phyloP scores from a whole-genome alignment of 805 yeast genomes.

The Saccharomyces paradoxus region DNA sequence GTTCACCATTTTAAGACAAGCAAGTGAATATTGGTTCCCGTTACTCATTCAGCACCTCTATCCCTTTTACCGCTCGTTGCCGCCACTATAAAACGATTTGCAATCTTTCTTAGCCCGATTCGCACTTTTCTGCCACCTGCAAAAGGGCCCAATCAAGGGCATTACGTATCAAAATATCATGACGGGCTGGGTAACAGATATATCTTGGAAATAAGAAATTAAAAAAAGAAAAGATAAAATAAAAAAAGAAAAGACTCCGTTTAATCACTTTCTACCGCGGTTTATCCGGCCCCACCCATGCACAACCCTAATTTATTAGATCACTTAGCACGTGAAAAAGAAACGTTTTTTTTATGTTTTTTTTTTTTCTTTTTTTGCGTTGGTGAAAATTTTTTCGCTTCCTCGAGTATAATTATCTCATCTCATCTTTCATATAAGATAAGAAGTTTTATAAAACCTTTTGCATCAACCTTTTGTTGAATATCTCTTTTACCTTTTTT shows the following conservation, averaged over 20 bases:
- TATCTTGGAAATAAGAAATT: background rate
- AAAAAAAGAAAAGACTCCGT: background rate
- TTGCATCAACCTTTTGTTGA: conserved; percentile 1
- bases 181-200: background rate
- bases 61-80: background rate
- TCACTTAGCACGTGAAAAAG: background rate
- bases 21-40: background rate
- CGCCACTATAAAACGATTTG: background rate
- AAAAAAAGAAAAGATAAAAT: background rate
- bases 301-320: background rate
- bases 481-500: background rate
- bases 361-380: conserved; percentile 1
- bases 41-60: too few relatives aligned
- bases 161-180: background rate
- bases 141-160: background rate
- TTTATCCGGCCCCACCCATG: background rate
- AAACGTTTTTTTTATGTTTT: conserved; percentile 2
- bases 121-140: background rate
- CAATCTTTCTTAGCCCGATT: background rate
- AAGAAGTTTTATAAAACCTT: conserved; percentile 1
- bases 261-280: background rate
- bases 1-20: background rate
- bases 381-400: conserved; percentile 7
- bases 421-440: conserved; percentile 6
- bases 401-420: conserved; percentile 7